Evolutionary conservation across 768 basidiomycete genomes (phyloP).

Genomic region (Psilocybe tampanensis): DNA sequence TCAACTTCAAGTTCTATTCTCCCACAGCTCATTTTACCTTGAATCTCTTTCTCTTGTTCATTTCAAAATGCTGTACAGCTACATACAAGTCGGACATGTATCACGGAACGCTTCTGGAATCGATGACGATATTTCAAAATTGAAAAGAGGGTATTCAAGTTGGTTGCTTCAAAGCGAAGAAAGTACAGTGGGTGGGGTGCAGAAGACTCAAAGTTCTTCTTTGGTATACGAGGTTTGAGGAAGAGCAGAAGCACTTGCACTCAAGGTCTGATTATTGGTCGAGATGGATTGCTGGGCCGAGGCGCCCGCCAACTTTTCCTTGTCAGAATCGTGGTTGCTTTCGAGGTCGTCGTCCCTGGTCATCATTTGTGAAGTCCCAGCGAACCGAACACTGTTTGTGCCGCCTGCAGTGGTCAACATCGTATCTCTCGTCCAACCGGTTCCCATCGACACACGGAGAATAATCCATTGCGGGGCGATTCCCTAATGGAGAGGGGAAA

Average conservation of each 20-base stretch:
- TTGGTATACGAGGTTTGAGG: not conserved
- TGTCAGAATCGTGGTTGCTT: not conserved
- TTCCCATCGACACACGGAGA: slow-evolving; percentile 7
- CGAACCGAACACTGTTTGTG: not conserved
- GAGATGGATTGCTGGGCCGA: not conserved
- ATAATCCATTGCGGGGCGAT: slow-evolving; percentile 13
- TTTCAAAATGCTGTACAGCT: not conserved
- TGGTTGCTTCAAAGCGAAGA: not conserved
- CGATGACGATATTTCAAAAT: not conserved
- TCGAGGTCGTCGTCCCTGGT: not conserved
- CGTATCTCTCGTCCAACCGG: not conserved
- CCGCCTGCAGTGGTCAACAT: not conserved
- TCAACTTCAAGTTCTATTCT: not conserved
- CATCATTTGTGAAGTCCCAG: not conserved
- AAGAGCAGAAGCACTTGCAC: not conserved
- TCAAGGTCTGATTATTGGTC: not conserved
- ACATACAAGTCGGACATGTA: not conserved
- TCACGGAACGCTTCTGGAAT: not conserved
- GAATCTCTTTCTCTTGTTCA: not conserved
- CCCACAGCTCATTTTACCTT: not conserved
- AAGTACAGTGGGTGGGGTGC: not conserved
- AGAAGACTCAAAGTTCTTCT: not conserved
- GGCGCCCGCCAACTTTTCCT: not conserved
- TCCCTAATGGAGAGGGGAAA: not conserved
- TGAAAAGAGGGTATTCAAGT: not conserved